Base-by-base conservation (phyloP, 805 yeast species). In the Ogataea angusta region DNA sequence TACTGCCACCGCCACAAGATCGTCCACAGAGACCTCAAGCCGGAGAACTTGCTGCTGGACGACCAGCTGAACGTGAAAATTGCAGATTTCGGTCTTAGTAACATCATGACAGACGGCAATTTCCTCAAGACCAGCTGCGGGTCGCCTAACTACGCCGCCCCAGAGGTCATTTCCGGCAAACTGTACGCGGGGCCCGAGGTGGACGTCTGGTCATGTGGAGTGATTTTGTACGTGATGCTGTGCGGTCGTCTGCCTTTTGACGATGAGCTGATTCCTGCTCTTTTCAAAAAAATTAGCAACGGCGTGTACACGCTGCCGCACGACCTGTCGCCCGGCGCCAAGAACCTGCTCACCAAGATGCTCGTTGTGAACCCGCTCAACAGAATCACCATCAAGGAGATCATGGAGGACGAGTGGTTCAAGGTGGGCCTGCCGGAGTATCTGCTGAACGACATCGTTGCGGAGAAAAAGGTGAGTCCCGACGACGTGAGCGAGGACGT, bases 171-270 rank as follows among this genome's bases (percentile, higher is more conserved):
- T 43, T 80, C 90, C 46, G 97, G 97, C 25, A 88, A 91, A 60
- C 72, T 91, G 39, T 91, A 90, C 54, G 98, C 97, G 2, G 98
- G 98, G 8, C 97, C 98, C 3, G 97, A 91, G 64, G 97, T 91
- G 34, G 98, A 90, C 63, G 96, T 90, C 40, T 90, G 98, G 98
- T 85, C 95, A 0, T 85, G 95, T 58, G 98, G 98, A 55, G 97
- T 91, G 28, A 89, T 91, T 34, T 69, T 90, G 40, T 91, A 90
- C 54, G 98, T 90, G 39, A 90, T 90, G 97, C 72, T 91, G 38
- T 90, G 96, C 64, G 96, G 98, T 28, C 73, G 97, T 53, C 73
- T 90, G 54, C 98, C 98, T 10, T 90, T 90, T 62, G 98, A 90
- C 64, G 98, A 90, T 64, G 98, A 90, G 59, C 84, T 88, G 60